These are phyloP conservation scores for Helicocarpus griseus DNA, from an alignment of 2,329 filamentous ascomycete species.

Conservation along the genomic window DNA sequence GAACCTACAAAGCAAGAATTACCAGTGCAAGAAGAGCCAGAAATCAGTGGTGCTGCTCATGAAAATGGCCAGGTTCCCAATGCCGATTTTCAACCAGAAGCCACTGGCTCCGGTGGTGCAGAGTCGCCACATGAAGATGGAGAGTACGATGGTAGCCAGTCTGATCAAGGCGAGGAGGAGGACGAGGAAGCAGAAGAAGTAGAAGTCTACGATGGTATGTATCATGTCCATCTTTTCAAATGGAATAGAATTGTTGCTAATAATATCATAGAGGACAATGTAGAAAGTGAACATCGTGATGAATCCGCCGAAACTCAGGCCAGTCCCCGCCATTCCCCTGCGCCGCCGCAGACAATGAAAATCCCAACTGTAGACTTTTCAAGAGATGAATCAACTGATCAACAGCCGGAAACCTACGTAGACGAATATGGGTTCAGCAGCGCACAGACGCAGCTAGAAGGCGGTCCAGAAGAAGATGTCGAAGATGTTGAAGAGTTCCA, in stretches of 20 bases:
- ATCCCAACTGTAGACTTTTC: slow-evolving; percentile 3
- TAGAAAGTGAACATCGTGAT: not conserved
- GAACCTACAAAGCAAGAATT: not conserved
- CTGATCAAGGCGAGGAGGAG: slow-evolving; percentile 11
- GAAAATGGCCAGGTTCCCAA: not conserved
- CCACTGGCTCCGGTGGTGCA: not conserved
- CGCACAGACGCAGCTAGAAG: slow-evolving; percentile 8
- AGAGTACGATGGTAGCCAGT: not conserved
- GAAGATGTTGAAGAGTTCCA: too few relatives aligned
- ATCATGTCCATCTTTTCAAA: slow-evolving; percentile 8
- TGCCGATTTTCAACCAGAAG: slow-evolving; percentile 3
- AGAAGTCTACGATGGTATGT: slow-evolving; percentile 13
- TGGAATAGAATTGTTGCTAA: not conserved
- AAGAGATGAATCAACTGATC: slow-evolving; percentile 1
- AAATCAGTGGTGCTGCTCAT: not conserved
- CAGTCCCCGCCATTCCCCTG: not conserved
- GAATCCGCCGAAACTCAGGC: not conserved
- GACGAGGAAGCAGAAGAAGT: slow-evolving; percentile 12
- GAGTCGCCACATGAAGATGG: slow-evolving; percentile 1
- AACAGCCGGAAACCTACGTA: not conserved
- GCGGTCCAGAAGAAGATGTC: slow-evolving; percentile 7
- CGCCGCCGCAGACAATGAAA: not conserved
- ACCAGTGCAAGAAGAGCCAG: not conserved
- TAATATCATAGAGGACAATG: not conserved
- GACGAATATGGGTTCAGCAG: not conserved